Conservation (phyloP, 2,329 filamentous ascomycete species). For the Arachnomyces sp. region DNA sequence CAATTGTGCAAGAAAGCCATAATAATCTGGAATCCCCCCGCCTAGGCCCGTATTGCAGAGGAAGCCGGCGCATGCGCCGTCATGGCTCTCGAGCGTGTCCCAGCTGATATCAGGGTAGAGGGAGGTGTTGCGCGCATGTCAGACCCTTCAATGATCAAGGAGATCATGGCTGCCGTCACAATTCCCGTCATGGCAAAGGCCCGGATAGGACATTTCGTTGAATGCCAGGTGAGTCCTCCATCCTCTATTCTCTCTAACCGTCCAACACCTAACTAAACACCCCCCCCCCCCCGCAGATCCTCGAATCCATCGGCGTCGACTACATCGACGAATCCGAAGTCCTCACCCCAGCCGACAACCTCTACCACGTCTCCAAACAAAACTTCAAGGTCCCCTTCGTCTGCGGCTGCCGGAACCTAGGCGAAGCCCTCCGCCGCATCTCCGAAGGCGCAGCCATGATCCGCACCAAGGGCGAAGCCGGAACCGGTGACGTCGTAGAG, state of each 20-base stretch:
- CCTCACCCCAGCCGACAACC: constrained; percentile 84
- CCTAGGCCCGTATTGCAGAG: constrained; percentile 85
- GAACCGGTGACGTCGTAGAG: constrained; percentile 94
- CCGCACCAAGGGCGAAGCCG: constrained; percentile 95
- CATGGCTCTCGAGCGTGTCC: constrained; percentile 97
- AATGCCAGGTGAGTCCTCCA: constrained; percentile 62
- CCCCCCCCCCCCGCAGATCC: constrained; percentile 53
- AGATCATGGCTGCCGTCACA: constrained; percentile 89
- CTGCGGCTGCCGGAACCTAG: constrained; percentile 89
- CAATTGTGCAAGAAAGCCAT: background rate
- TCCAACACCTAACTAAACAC: constrained; percentile 4
- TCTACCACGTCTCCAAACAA: constrained; percentile 86
- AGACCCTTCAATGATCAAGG: constrained; percentile 86
- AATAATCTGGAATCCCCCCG: constrained; percentile 7
- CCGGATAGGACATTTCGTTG: constrained; percentile 93
- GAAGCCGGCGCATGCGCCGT: constrained; percentile 92
- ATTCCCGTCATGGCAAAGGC: constrained; percentile 99
- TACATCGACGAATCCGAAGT: constrained; percentile 99
- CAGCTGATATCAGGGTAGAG: constrained; percentile 85
- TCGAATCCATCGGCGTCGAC: constrained; percentile 89
- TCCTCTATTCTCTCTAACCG: background rate
- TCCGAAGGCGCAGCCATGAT: constrained; percentile 97
- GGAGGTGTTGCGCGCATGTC: constrained; percentile 97
- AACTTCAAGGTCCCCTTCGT: constrained; percentile 82
- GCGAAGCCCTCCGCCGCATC: constrained; percentile 85